Conservation (phyloP, 1,284 basidiomycete species). For the Fistulinella cinereoalba region DNA sequence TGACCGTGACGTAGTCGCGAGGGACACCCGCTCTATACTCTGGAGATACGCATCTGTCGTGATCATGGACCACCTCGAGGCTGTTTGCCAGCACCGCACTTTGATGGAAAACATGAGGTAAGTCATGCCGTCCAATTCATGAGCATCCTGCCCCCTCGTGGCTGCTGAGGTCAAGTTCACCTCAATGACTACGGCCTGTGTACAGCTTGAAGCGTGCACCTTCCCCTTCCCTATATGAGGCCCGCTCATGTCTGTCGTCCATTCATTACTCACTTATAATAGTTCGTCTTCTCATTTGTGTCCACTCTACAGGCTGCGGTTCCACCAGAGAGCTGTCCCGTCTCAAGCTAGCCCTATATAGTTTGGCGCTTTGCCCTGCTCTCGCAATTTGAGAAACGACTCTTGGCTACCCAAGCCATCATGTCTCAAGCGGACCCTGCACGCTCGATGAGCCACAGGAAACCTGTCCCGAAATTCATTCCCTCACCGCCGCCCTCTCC, state of each 20-base stretch:
- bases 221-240: constrained; percentile 34
- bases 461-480: constrained; percentile 61
- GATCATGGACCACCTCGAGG: constrained; percentile 37
- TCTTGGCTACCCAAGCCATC: constrained; percentile 2
- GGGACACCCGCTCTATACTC: constrained; percentile 18
- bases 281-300: constrained; percentile 31
- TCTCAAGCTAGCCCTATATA: constrained; percentile 9
- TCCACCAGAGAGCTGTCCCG: constrained; percentile 17
- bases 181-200: constrained; percentile 34
- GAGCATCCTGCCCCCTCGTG: constrained; percentile 36
- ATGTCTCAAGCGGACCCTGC: constrained; percentile 30
- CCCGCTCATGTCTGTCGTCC: constrained; percentile 17
- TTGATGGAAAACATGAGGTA: constrained; percentile 40
- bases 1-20: constrained; percentile 27
- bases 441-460: constrained; percentile 58
- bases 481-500: constrained; percentile 57
- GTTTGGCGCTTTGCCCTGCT: constrained; percentile 10
- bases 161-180: constrained; percentile 35
- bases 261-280: constrained; percentile 34
- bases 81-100: constrained; percentile 34
- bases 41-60: constrained; percentile 33
- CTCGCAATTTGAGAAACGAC: constrained; percentile 5
- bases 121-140: constrained; percentile 34
- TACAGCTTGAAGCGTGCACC: constrained; percentile 33
- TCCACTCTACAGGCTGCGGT: constrained; percentile 29